These are phyloP conservation scores for Populus euphratica DNA, from an alignment of 345 rosid species.

Conservation along the genomic window DNA sequence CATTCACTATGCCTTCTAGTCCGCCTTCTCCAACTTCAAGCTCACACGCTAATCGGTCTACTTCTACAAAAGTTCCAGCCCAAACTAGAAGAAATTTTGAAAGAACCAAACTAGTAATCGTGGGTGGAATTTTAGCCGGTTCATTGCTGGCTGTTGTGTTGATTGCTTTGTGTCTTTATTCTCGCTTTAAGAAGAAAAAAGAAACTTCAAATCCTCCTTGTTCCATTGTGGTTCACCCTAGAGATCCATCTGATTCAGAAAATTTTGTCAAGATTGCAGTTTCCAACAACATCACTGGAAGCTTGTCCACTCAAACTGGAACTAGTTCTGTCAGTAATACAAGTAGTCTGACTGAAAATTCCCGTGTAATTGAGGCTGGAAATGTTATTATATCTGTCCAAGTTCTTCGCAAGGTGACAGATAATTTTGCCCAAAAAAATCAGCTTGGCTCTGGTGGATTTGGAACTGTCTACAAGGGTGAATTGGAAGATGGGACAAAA, in stretches of 20 bases:
- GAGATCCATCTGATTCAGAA: slow-evolving; percentile 33
- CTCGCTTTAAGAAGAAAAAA: slow-evolving; percentile 27
- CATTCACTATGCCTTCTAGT: slow-evolving; percentile 14
- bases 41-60: slow-evolving; percentile 3
- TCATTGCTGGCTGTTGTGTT: slow-evolving; percentile 14
- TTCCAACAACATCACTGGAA: slow-evolving; percentile 19
- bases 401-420: slow-evolving; percentile 48
- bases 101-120: slow-evolving; percentile 11
- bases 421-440: slow-evolving; percentile 36
- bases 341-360: slow-evolving; percentile 33
- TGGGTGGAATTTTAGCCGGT: slow-evolving; percentile 17
- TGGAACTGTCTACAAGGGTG: slow-evolving; percentile 54
- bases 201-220: slow-evolving; percentile 9
- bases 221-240: slow-evolving; percentile 38
- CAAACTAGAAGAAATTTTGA: slow-evolving; percentile 4
- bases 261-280: slow-evolving; percentile 30
- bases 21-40: slow-evolving; percentile 25
- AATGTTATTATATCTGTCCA: slow-evolving; percentile 41
- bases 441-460: slow-evolving; percentile 52
- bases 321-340: slow-evolving; percentile 30
- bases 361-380: slow-evolving; percentile 36
- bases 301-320: slow-evolving; percentile 30
- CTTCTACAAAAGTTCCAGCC: slow-evolving; percentile 13
- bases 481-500: slow-evolving; percentile 48
- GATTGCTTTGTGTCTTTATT: slow-evolving; percentile 23